Evolutionary conservation across 306 rosid species (phyloP).

Genomic region (Lathyrus tuberosus): DNA sequence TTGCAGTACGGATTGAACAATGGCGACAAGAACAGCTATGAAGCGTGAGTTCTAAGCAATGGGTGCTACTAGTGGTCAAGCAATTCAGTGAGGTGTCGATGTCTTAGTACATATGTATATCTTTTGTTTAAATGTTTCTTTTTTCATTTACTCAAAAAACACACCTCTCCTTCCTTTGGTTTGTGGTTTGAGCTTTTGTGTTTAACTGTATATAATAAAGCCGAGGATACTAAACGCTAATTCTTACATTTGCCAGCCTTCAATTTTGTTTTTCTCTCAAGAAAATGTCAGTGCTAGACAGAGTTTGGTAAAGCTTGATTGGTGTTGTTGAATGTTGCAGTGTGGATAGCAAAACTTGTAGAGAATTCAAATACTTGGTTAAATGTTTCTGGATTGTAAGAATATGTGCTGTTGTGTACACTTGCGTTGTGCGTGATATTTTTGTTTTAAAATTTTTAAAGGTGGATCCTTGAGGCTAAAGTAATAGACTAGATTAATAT

Average conservation of each 20-base stretch:
- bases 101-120: slow-evolving; percentile 46
- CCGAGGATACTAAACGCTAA: neutral
- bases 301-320: slow-evolving; percentile 12
- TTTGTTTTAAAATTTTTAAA: no score
- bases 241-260: slow-evolving; percentile 4
- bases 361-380: neutral
- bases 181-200: neutral
- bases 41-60: slow-evolving; percentile 52
- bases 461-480: neutral
- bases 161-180: neutral
- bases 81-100: slow-evolving; percentile 32
- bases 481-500: no score
- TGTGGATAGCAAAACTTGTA: neutral
- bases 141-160: slow-evolving; percentile 28
- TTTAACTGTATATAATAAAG: slow-evolving; percentile 4
- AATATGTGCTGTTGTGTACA: neutral
- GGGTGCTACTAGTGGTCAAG: slow-evolving; percentile 31
- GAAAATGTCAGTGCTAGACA: neutral
- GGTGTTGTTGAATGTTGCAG: neutral
- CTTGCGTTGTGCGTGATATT: neutral
- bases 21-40: slow-evolving; percentile 47
- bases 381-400: neutral
- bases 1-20: slow-evolving; percentile 81
- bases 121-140: slow-evolving; percentile 15
- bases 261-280: neutral